Base-by-base conservation (phyloP, 1,139 yeast genomes). In the Pichia sp. region DNA sequence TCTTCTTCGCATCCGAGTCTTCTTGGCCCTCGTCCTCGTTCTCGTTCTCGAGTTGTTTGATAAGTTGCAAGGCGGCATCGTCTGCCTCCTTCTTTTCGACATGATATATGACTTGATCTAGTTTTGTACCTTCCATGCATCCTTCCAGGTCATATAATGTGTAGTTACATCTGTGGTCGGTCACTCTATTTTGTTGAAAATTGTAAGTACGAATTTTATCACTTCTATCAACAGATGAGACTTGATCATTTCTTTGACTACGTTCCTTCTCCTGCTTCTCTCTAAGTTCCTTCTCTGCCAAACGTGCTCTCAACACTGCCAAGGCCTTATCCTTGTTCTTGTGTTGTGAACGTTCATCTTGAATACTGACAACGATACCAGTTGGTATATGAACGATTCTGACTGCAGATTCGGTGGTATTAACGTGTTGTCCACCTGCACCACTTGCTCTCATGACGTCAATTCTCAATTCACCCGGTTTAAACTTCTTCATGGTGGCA, bases 371-470 rank as follows among this genome's bases (percentile, higher is more conserved):
- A 12, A 77, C 79, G 30, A 86, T 77, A 4, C 97, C 96, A 0
- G 96, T 79, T 3, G 98, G 97, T 15, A 82, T 67, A 60, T 91
- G 99, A 0, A 93, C 87, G 26, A 93, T 63, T 50, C 98, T 69
- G 15, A 91, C 97, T 0, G 98, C 99, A 1, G 96, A 86, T 56
- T 91, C 98, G 0, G 98, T 91, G 15, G 96, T 91, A 55, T 93
- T 91, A 32, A 91, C 99, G 56, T 93, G 98, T 61, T 91, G 99
- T 0, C 99, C 99, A 38, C 99, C 99, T 46, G 94, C 83, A 3
- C 98, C 99, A 37, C 96, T 78, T 1, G 98, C 86, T 51, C 98
- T 68, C 96, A 88, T 93, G 12, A 93, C 86, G 58, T 93, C 98
- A 5, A 91, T 75, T 43, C 96, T 69, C 13, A 91, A 79, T 52